Conservation (phyloP, 2,329 filamentous ascomycete genomes). For the Aspergillus udagawae region DNA sequence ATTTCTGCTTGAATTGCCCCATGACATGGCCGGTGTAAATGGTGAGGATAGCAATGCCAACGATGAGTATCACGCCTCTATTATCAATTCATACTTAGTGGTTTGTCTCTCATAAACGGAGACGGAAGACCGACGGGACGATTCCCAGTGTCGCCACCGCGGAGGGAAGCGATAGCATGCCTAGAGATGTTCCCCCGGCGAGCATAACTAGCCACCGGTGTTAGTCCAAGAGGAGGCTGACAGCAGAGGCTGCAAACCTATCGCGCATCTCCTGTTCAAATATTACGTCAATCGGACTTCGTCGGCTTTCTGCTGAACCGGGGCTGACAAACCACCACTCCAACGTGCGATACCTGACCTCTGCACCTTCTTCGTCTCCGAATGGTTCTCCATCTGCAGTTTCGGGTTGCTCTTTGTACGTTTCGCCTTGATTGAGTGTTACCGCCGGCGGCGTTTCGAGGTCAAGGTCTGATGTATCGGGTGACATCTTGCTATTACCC, state of each 20-base stretch:
- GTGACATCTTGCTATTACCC: too few species aligned
- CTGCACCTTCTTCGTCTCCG: constrained; percentile 30
- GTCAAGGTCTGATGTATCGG: too few species aligned
- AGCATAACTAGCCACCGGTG: constrained; percentile 44
- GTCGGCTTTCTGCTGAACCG: neutral
- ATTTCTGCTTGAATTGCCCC: constrained; percentile 52
- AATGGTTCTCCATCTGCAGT: constrained; percentile 13
- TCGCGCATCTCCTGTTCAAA: too few species aligned
- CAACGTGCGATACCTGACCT: constrained; percentile 48
- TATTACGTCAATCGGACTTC: constrained; percentile 33
- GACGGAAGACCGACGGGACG: constrained; percentile 36
- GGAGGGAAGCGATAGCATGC: constrained; percentile 53
- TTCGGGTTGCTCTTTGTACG: too few species aligned
- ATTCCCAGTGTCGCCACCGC: constrained; percentile 50
- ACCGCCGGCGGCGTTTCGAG: too few species aligned
- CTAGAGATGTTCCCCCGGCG: constrained; percentile 54
- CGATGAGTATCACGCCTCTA: constrained; percentile 48
- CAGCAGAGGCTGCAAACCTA: constrained; percentile 2
- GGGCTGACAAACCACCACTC: constrained; percentile 33
- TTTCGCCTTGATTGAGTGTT: too few species aligned
- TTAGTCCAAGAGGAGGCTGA: neutral
- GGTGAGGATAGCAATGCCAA: constrained; percentile 49
- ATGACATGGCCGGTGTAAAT: constrained; percentile 57
- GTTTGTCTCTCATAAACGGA: too few species aligned
- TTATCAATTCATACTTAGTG: neutral